Percentiles rank a stretch among this genome's conserved stretches.
Conservation (phyloP, 805 yeast genomes). For the Nakazawaea sp. region DNA sequence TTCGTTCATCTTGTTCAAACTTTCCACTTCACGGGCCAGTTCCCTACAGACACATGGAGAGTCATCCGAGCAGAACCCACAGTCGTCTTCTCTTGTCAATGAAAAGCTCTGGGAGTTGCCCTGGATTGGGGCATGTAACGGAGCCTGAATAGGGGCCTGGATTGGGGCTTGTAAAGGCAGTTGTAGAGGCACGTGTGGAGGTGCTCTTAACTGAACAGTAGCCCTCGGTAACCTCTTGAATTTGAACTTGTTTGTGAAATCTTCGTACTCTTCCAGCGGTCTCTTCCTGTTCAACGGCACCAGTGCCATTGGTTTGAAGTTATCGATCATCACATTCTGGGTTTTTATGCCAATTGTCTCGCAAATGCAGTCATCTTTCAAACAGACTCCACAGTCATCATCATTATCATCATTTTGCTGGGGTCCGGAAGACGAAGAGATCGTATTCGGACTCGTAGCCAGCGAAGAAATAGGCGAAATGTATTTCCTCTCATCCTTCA, state of each 20-base stretch:
- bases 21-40: slow-evolving; percentile 48
- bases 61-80: slow-evolving; percentile 92
- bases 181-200: no score
- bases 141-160: no score
- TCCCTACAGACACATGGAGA: slow-evolving; percentile 92
- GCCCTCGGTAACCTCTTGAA: slow-evolving; percentile 16
- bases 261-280: slow-evolving; percentile 30
- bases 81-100: slow-evolving; percentile 44
- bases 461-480: slow-evolving; percentile 11
- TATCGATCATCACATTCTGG: slow-evolving; percentile 9
- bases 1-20: slow-evolving; percentile 19
- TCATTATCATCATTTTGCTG: slow-evolving; percentile 20
- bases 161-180: no score
- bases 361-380: slow-evolving; percentile 64
- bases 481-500: slow-evolving; percentile 11
- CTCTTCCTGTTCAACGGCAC: slow-evolving; percentile 40
- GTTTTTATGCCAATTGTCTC: slow-evolving; percentile 39
- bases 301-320: slow-evolving; percentile 56
- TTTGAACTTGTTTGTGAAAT: slow-evolving; percentile 44
- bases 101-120: no score
- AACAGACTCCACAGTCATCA: slow-evolving; percentile 57
- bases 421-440: neutral
- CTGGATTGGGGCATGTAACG: no score
- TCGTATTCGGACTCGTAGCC: slow-evolving; percentile 5
- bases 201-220: no score